These are phyloP conservation scores for Neoarthrinium moseri DNA, from an alignment of 2,329 filamentous ascomycete species.

Conservation along the genomic window DNA sequence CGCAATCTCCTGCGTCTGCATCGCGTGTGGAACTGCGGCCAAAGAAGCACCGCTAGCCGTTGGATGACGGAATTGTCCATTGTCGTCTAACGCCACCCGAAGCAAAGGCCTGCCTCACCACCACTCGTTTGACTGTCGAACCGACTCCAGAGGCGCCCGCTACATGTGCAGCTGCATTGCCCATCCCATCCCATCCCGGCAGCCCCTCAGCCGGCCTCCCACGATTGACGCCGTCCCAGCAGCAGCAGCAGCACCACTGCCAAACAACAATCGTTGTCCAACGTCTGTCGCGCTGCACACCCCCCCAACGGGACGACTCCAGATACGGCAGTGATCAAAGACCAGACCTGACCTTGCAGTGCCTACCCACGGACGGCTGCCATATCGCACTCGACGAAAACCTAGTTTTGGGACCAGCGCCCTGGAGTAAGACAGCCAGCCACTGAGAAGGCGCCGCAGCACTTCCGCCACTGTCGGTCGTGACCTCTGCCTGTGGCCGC, in stretches of 20 bases:
- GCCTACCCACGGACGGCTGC: not conserved
- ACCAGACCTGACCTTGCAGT: too few relatives aligned
- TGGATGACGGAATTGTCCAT: conserved; percentile 4
- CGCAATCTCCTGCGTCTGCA: not conserved
- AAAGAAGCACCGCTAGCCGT: conserved; percentile 2
- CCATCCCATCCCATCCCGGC: too few relatives aligned
- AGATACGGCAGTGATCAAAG: too few relatives aligned
- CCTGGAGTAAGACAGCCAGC: conserved; percentile 9
- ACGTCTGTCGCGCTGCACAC: too few relatives aligned
- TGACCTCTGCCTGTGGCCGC: conserved; percentile 9
- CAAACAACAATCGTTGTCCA: too few relatives aligned
- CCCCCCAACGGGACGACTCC: too few relatives aligned
- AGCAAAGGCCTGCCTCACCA: not conserved
- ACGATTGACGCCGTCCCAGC: too few relatives aligned
- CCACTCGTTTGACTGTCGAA: not conserved
- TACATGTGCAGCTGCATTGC: too few relatives aligned
- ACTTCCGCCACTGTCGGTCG: conserved; percentile 10
- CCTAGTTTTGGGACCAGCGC: conserved; percentile 3
- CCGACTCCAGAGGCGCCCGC: too few relatives aligned
- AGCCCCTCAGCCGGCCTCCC: too few relatives aligned
- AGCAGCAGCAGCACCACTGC: too few relatives aligned
- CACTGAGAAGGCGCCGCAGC: conserved; percentile 10
- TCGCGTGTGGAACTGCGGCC: conserved; percentile 1
- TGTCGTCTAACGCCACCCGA: conserved; percentile 7
- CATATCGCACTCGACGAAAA: not conserved